A percentile compares a stretch with the other conserved stretches of the same genome.
phyloP scores from a whole-genome alignment of 768 basidiomycete genomes.

The Boletus subparvulus region DNA sequence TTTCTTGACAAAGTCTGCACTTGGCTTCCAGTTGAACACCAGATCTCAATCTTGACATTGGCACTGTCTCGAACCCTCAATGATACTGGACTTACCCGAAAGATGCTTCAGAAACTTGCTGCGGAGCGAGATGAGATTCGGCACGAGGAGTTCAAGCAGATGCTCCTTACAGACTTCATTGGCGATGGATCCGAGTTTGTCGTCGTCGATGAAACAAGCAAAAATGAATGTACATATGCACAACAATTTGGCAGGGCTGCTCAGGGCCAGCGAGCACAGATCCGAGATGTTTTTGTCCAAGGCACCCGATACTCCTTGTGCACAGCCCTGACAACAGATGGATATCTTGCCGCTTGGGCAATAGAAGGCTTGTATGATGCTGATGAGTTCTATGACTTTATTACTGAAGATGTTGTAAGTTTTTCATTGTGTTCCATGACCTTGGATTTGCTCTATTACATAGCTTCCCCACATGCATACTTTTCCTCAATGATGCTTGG shows the following conservation, averaged over 20 bases:
- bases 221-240: neutral
- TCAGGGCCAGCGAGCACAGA: neutral
- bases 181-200: slow-evolving; percentile 1
- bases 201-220: neutral
- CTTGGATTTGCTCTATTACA: too few relatives aligned
- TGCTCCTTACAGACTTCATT: neutral
- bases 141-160: neutral
- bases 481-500: too few relatives aligned
- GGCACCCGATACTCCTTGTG: neutral
- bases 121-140: neutral
- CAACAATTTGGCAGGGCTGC: neutral
- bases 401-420: too few relatives aligned
- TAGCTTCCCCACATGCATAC: too few relatives aligned
- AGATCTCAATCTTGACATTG: too few relatives aligned
- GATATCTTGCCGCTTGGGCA: neutral
- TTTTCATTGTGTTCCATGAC: neutral
- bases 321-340: neutral
- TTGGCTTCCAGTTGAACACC: too few relatives aligned
- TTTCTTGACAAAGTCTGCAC: too few relatives aligned
- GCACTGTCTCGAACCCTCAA: too few relatives aligned
- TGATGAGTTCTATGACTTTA: neutral
- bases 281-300: neutral
- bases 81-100: neutral
- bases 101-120: neutral
- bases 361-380: neutral